Conservation (phyloP, 2,329 filamentous ascomycete genomes). For the Dryadomyces quercivorus region DNA sequence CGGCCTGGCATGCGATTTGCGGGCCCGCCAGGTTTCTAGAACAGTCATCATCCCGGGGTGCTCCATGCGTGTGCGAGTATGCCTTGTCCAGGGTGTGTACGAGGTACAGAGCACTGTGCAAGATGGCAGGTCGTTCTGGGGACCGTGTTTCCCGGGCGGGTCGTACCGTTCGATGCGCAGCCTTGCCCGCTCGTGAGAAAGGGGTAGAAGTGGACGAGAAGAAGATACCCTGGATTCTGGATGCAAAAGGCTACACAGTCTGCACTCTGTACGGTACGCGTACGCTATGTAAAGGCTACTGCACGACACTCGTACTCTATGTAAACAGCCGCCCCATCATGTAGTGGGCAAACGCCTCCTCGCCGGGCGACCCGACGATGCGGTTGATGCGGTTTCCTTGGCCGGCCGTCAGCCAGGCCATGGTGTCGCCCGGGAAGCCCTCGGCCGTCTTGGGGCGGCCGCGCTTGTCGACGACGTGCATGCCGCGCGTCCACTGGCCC, state of each 20-base stretch:
- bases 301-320: not conserved
- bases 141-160: no score
- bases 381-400: slow-evolving; percentile 73
- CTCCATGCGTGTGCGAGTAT: no score
- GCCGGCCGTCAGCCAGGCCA: slow-evolving; percentile 59
- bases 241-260: not conserved
- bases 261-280: not conserved
- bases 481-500: slow-evolving; percentile 90
- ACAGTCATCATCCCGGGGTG: no score
- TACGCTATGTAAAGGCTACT: no score
- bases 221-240: slow-evolving; percentile 1
- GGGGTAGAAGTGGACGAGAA: not conserved
- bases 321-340: slow-evolving; percentile 55
- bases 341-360: slow-evolving; percentile 51
- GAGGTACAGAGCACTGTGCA: no score
- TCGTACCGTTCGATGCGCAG: not conserved
- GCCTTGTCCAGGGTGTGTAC: no score
- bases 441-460: slow-evolving; percentile 39
- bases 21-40: no score
- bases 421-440: slow-evolving; percentile 54
- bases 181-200: not conserved
- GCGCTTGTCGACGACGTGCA: slow-evolving; percentile 74
- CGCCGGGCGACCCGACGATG: slow-evolving; percentile 58
- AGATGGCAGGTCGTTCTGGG: no score
- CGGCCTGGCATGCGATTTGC: no score